A percentile compares a stretch with the other conserved stretches of the same genome.
Evolutionary conservation across 2,329 filamentous ascomycete species (phyloP).

Genomic region (Fusarium pseudonygamai): DNA sequence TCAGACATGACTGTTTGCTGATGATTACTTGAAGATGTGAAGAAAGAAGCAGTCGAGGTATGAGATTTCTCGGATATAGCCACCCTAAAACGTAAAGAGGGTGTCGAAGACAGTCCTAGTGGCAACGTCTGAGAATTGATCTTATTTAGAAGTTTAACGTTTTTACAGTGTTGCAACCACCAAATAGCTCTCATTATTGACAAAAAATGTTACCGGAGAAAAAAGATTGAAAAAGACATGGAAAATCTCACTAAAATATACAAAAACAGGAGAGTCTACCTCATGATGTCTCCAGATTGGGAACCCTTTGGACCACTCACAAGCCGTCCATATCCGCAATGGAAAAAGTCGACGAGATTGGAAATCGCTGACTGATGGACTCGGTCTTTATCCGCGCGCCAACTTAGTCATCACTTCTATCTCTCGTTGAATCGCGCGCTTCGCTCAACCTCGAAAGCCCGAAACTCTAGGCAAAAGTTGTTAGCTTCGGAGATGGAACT

Average conservation of each 20-base stretch:
- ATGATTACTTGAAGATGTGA: not conserved
- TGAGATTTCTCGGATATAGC: not conserved
- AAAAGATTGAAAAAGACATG: not conserved
- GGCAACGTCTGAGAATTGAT: not conserved
- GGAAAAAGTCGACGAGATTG: constrained; percentile 20
- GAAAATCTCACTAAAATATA: constrained; percentile 19
- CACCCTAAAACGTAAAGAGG: not conserved
- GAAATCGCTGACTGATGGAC: constrained; percentile 36
- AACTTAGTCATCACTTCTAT: constrained; percentile 35
- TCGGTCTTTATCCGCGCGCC: constrained; percentile 33
- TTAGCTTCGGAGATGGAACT: not conserved
- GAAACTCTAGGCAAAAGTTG: not conserved
- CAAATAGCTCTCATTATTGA: constrained; percentile 30
- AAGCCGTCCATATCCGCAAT: constrained; percentile 14
- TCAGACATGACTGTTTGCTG: constrained; percentile 33
- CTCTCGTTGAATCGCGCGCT: not conserved
- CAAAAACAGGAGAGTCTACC: constrained; percentile 7
- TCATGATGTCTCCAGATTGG: constrained; percentile 21
- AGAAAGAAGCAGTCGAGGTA: not conserved
- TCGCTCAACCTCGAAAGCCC: not conserved
- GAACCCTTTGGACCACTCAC: constrained; percentile 25
- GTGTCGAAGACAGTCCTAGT: not conserved
- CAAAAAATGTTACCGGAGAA: not conserved
- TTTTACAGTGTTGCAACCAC: constrained; percentile 2
- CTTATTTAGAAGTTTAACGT: not conserved